Percentiles rank a stretch among this genome's conserved stretches.
Evolutionary conservation across 2,329 filamentous ascomycete genomes (phyloP).

Genomic region (Plectosphaerella cucumerina): DNA sequence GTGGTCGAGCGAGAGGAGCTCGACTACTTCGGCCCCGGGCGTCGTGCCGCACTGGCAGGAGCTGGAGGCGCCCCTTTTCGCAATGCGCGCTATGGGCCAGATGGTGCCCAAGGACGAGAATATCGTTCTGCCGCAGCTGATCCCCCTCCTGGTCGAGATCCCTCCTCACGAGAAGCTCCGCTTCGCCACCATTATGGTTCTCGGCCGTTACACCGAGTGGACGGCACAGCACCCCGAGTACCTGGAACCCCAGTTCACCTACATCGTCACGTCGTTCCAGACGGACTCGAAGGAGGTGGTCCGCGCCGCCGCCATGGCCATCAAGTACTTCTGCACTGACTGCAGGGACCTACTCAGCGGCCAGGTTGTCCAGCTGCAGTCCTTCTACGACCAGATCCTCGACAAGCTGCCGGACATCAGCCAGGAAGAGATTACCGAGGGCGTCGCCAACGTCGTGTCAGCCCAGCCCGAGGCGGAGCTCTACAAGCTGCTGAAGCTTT

Average conservation of each 20-base stretch:
- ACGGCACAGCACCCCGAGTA: constrained; percentile 91
- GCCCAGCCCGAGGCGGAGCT: constrained; percentile 77
- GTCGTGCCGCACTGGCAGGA: constrained; percentile 90
- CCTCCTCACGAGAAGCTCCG: constrained; percentile 96
- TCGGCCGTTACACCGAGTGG: constrained; percentile 97
- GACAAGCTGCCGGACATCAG: constrained; percentile 81
- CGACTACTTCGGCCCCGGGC: constrained; percentile 44
- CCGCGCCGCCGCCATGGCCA: constrained; percentile 84
- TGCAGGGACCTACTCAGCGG: constrained; percentile 81
- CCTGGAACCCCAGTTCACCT: constrained; percentile 87
- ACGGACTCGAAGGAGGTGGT: constrained; percentile 87
- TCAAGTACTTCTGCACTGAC: constrained; percentile 96
- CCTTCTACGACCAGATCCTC: constrained; percentile 86
- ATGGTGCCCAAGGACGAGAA: constrained; percentile 91
- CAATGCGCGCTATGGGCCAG: constrained; percentile 90
- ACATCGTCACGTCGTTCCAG: constrained; percentile 90
- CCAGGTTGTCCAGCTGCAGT: constrained; percentile 81
- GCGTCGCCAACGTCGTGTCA: constrained; percentile 86
- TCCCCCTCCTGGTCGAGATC: constrained; percentile 90
- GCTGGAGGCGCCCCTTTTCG: constrained; percentile 90
- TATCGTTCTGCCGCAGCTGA: constrained; percentile 83
- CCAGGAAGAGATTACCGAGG: constrained; percentile 94
- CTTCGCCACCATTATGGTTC: constrained; percentile 96
- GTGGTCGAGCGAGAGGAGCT: constrained; percentile 81
- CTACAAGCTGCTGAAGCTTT: constrained; percentile 83